Evolutionary conservation across 169 alveolate genomes (phyloP).

Genomic region (Eimeria sp.): DNA sequence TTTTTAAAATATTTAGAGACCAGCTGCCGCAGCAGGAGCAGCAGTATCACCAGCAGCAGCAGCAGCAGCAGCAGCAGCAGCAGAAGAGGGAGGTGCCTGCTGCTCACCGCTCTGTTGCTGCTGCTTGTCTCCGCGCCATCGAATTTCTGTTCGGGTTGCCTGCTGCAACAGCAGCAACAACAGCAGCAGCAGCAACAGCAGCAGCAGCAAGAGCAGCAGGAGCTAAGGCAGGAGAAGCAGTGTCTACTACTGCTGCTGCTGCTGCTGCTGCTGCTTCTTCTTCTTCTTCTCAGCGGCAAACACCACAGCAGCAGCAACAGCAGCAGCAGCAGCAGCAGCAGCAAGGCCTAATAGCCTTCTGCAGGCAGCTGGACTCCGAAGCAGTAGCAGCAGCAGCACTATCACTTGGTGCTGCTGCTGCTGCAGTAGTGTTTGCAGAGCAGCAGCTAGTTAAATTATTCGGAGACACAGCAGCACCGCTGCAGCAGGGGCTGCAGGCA

Average conservation of each 20-base stretch:
- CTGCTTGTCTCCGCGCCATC: constrained; percentile 8
- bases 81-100: background rate
- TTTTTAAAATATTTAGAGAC: background rate
- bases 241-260: no score
- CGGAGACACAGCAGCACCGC: constrained; percentile 43
- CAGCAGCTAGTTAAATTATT: constrained; percentile 1
- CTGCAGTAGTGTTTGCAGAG: constrained; percentile 29
- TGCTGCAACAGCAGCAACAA: background rate
- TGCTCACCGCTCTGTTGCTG: constrained; percentile 14
- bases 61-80: constrained; percentile 25
- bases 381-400: constrained; percentile 28
- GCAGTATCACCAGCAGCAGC: no score
- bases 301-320: constrained; percentile 11
- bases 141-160: background rate
- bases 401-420: background rate
- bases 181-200: constrained; percentile 34
- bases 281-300: background rate
- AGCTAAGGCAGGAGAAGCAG: background rate
- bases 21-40: no score
- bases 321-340: constrained; percentile 32
- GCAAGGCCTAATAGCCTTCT: constrained; percentile 1
- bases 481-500: constrained; percentile 20
- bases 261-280: no score
- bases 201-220: background rate
- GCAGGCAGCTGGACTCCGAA: background rate